Evolutionary conservation across 2,329 filamentous ascomycete genomes (phyloP), one percentile per base, ranked within the genome.

Genomic region (Pochonia chlamydosporia): DNA sequence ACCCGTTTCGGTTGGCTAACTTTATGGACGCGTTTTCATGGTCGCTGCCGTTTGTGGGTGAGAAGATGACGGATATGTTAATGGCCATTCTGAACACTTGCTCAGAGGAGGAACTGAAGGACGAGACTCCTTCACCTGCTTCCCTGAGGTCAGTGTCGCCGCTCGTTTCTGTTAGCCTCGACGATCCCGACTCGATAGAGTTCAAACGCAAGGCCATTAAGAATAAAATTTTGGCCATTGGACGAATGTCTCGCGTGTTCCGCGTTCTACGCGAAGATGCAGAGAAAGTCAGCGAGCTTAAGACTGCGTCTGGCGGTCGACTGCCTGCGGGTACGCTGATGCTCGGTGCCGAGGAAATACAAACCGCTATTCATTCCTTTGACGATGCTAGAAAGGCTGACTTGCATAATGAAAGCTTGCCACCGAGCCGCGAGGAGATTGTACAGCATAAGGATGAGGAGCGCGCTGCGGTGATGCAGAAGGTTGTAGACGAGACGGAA

Each of bases 21-120:
- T 99, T 99, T 65, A 99, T 99, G 93, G 93, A 99, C 63, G 93
- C 99, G 53, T 99, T 99, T 65, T 99, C 93, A n/a, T 99, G 93
- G 93, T 99, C 93, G 26, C 76, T 99, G 51, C 93, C 93, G 1
- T 99, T 99, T 69, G 93, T 99, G 21, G 92, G 93, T 52, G 93
- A 99, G 70, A 99, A 99, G 79, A 91, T 99, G 62, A 97, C 93
- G 16, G 93, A 99, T 63, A 99, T 99, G 93, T 82, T 99, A 55
- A 96, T 99, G 64, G 92, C 91, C 36, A 99, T 99, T 62, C 76
- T 99, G 58, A 96, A 95, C 74, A 97, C 89, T n/a, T 97, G 91
- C 74, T 96, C 93, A n/a, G 95, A 99, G 71, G 93, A 99, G 61
- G 90, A 99, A 67, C 82, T 99, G 46, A 89, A 95, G 64, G 91